These are phyloP conservation scores for Podila horticola DNA, from an alignment of 192 early-diverging fungal genomes.

Conservation along the genomic window DNA sequence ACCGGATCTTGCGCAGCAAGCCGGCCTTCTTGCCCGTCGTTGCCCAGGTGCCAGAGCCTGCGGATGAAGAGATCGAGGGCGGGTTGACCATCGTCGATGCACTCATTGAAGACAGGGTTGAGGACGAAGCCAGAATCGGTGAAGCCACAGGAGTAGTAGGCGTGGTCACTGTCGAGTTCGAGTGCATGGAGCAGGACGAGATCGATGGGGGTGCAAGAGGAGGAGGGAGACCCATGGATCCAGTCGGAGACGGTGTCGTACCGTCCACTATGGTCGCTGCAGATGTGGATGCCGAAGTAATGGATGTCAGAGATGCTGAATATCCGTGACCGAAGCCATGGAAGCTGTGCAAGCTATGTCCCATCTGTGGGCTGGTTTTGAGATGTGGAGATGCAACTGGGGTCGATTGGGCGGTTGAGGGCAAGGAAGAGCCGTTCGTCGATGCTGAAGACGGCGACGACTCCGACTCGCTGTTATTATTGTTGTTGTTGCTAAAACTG, in stretches of 20 bases:
- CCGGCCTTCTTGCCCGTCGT: conserved; percentile 23
- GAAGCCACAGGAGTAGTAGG: background rate
- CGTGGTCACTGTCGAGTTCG: background rate
- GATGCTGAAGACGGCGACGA: background rate
- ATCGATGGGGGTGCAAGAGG: background rate
- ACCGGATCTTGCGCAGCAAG: conserved; percentile 39
- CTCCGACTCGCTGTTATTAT: background rate
- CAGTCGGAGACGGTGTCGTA: background rate
- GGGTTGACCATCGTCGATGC: background rate
- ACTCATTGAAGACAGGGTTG: background rate
- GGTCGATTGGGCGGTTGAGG: conserved; percentile 12
- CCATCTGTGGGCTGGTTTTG: conserved; percentile 6
- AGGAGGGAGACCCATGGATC: background rate
- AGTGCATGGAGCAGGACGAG: background rate
- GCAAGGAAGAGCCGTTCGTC: background rate
- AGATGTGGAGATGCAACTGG: conserved; percentile 17
- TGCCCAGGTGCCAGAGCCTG: conserved; percentile 5
- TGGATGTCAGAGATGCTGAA: conserved; percentile 18
- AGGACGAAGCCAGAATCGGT: background rate
- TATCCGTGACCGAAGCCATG: conserved; percentile 7
- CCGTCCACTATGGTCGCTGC: background rate
- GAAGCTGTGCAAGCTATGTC: background rate
- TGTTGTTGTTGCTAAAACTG: background rate
- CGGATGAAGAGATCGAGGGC: conserved; percentile 4
- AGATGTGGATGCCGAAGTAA: conserved; percentile 13